A percentile compares a stretch with the other conserved stretches of the same genome.
Evolutionary conservation across 2,329 filamentous ascomycete species (phyloP).

Genomic region (Fusarium sp.): DNA sequence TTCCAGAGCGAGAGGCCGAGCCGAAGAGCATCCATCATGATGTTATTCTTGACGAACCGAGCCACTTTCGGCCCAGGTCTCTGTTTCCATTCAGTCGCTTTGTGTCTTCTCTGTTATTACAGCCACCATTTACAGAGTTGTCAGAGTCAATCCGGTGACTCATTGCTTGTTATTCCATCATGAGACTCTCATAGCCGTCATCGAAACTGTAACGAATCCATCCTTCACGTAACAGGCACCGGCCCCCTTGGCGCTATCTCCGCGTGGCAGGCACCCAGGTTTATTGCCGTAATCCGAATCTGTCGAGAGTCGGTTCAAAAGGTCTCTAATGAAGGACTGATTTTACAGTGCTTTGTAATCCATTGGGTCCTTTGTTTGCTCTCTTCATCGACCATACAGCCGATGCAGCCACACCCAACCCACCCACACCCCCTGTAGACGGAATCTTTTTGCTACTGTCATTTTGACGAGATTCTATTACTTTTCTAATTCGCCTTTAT

Average conservation of each 20-base stretch:
- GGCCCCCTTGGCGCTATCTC: conserved; percentile 17
- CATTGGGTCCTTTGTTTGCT: conserved; percentile 8
- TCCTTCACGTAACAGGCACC: background rate
- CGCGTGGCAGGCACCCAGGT: conserved; percentile 11
- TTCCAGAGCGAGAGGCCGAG: conserved; percentile 19
- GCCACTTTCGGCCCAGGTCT: background rate
- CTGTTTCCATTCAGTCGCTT: background rate
- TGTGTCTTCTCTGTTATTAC: background rate
- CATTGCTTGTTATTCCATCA: background rate
- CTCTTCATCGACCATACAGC: conserved; percentile 7
- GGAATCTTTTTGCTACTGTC: conserved; percentile 15
- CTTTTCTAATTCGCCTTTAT: conserved; percentile 8
- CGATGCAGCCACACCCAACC: conserved; percentile 27
- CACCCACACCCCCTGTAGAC: background rate
- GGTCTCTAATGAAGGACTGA: background rate
- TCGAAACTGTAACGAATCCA: conserved; percentile 10
- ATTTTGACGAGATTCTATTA: conserved; percentile 21
- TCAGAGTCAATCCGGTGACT: background rate
- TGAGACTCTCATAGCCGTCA: conserved; percentile 18
- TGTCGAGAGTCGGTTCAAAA: conserved; percentile 3
- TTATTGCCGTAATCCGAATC: conserved; percentile 32
- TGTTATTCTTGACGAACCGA: conserved; percentile 20
- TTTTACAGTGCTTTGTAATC: conserved; percentile 36
- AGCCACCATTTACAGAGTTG: background rate
- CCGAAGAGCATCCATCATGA: conserved; percentile 19